Percentiles rank a stretch among this genome's conserved stretches.
phyloP scores from a whole-genome alignment of 257 asterid species.

The Solanum peruvianum region DNA sequence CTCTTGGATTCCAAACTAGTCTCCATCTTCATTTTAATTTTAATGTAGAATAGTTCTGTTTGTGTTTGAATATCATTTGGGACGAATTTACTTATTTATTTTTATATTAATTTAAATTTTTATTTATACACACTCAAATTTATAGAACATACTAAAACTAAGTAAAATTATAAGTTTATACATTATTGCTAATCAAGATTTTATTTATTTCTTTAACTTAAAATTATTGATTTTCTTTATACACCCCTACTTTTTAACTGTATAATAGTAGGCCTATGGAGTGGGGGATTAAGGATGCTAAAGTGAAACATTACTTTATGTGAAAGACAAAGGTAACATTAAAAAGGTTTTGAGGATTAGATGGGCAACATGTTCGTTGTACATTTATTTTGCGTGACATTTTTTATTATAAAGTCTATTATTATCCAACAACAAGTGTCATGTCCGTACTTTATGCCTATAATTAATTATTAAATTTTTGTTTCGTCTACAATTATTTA shows the following conservation, averaged over 20 bases:
- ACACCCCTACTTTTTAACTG: neutral
- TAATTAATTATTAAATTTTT: neutral
- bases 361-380: neutral
- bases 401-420: neutral
- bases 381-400: neutral
- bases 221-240: neutral
- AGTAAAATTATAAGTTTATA: too few relatives aligned
- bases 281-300: neutral
- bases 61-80: neutral
- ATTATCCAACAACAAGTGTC: neutral
- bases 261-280: neutral
- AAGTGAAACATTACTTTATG: neutral
- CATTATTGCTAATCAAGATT: too few relatives aligned
- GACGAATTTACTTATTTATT: too few relatives aligned
- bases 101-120: too few relatives aligned
- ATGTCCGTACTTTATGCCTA: neutral
- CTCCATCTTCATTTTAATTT: neutral
- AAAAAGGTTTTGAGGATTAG: neutral
- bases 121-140: too few relatives aligned
- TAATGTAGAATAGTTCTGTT: neutral
- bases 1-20: neutral
- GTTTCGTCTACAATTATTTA: neutral
- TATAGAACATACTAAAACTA: too few relatives aligned
- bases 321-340: neutral
- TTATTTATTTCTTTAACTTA: neutral